These are phyloP conservation scores for Caulochytrium protostelioides DNA, from an alignment of 371 early-diverging fungal species.

Conservation along the genomic window DNA sequence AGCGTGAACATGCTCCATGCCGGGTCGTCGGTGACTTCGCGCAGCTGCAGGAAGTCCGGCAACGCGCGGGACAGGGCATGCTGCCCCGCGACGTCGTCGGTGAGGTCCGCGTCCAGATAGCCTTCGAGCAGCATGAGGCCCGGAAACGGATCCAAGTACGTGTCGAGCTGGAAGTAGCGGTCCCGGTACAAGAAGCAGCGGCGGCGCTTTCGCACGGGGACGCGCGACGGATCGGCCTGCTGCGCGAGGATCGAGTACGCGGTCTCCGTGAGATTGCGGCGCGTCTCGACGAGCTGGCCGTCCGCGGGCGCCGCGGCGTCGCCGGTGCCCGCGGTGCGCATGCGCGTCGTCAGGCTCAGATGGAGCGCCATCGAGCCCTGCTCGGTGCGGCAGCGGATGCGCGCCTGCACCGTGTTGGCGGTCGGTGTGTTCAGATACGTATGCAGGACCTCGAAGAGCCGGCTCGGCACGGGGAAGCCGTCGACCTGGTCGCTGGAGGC, in stretches of 20 bases:
- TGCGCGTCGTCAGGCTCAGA: constrained; percentile 10
- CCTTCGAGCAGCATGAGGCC: constrained; percentile 10
- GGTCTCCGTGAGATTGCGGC: constrained; percentile 6
- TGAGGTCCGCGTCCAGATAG: no score
- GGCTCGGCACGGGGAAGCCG: constrained; percentile 10
- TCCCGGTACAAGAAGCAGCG: constrained; percentile 15
- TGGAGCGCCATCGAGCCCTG: constrained; percentile 5
- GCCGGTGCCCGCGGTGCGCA: no score
- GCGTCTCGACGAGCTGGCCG: constrained; percentile 15
- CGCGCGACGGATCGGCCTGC: constrained; percentile 12
- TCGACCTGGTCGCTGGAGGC: no score
- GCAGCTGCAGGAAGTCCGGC: constrained; percentile 5
- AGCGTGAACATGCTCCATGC: constrained; percentile 5
- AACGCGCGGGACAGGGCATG: no score
- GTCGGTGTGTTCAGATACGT: constrained; percentile 5
- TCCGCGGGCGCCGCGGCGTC: constrained; percentile 4
- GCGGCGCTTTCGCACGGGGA: constrained; percentile 9
- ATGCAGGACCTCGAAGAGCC: constrained; percentile 16
- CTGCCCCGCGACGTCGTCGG: no score
- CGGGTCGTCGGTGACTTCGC: constrained; percentile 9
- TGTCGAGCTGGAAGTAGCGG: constrained; percentile 17
- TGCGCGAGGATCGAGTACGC: constrained; percentile 1
- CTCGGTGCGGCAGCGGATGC: constrained; percentile 11
- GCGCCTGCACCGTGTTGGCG: constrained; percentile 11
- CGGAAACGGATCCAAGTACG: constrained; percentile 4